Conservation (phyloP, 257 asterid species). For the Lantana camara region DNA sequence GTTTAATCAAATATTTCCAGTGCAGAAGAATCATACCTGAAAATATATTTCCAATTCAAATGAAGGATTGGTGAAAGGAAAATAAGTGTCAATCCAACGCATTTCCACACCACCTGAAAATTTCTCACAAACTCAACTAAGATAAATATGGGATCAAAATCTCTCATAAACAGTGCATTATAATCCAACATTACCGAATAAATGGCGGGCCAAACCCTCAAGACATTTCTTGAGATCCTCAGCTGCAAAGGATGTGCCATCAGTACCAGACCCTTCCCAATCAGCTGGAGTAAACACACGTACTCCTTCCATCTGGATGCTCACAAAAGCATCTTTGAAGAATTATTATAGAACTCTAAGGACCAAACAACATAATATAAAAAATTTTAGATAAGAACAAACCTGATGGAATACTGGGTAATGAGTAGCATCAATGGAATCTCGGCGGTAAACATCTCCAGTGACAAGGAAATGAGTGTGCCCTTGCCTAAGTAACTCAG, state of each 20-base stretch:
- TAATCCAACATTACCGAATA: slow-evolving; percentile 52
- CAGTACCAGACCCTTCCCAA: slow-evolving; percentile 75
- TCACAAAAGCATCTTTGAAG: slow-evolving; percentile 21
- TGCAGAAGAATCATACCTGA: slow-evolving; percentile 53
- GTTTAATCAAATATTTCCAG: slow-evolving; percentile 13
- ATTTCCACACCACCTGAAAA: slow-evolving; percentile 84
- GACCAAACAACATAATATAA: slow-evolving; percentile 8
- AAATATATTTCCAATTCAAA: slow-evolving; percentile 93
- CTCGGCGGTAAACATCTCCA: slow-evolving; percentile 91
- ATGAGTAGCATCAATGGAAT: slow-evolving; percentile 92
- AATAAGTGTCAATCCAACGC: slow-evolving; percentile 98
- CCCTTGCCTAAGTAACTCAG: slow-evolving; percentile 71
- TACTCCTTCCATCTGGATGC: slow-evolving; percentile 90
- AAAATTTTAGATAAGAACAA: slow-evolving; percentile 19
- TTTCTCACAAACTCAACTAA: slow-evolving; percentile 19
- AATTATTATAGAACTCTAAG: slow-evolving; percentile 1
- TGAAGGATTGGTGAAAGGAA: slow-evolving; percentile 94
- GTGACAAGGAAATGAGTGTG: slow-evolving; percentile 68
- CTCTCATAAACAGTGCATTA: neutral
- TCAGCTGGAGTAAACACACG: slow-evolving; percentile 78
- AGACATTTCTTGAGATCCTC: slow-evolving; percentile 92
- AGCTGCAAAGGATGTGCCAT: slow-evolving; percentile 79
- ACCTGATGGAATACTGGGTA: slow-evolving; percentile 99
- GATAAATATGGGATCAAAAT: slow-evolving; percentile 12
- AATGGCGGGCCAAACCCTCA: slow-evolving; percentile 86